Evolutionary conservation across 164 flowering plant species (phyloP).

Genomic region (Piper betle): DNA sequence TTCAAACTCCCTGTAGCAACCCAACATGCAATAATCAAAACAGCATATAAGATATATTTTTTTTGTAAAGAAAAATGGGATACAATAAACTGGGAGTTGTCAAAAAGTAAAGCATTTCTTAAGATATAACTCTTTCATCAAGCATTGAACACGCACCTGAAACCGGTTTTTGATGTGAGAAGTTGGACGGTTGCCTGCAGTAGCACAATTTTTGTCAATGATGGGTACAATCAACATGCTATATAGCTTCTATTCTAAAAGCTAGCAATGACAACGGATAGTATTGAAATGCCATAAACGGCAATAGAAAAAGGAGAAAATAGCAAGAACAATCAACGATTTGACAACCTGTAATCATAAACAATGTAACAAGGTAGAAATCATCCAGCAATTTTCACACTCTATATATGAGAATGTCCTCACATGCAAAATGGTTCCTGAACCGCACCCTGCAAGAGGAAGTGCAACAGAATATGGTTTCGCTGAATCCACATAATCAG

Average conservation of each 20-base stretch:
- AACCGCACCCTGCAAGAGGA: constrained; percentile 75
- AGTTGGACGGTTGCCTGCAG: constrained; percentile 88
- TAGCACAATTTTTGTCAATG: constrained; percentile 1
- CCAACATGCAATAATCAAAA: constrained; percentile 6
- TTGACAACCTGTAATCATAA: not conserved
- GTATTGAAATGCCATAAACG: not conserved
- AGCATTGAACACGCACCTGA: constrained; percentile 46
- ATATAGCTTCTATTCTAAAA: not conserved
- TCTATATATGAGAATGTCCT: constrained; percentile 14
- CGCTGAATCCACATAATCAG: constrained; percentile 79
- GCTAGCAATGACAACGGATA: not conserved
- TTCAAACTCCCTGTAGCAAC: constrained; percentile 77
- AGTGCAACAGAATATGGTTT: constrained; percentile 54
- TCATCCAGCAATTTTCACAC: not conserved
- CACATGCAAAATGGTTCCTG: constrained; percentile 76
- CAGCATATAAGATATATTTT: not conserved
- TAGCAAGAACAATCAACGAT: not conserved
- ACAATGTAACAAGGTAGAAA: not conserved
- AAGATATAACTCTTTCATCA: not conserved
- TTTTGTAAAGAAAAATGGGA: too few species aligned
- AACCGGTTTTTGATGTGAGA: constrained; percentile 95
- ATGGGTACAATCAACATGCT: not conserved
- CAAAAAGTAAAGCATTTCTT: too few species aligned
- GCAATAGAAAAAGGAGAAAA: not conserved
- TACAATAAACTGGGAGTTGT: too few species aligned